Base-by-base conservation (phyloP, 208 protist genomes). In the Crithidia expoeki region DNA sequence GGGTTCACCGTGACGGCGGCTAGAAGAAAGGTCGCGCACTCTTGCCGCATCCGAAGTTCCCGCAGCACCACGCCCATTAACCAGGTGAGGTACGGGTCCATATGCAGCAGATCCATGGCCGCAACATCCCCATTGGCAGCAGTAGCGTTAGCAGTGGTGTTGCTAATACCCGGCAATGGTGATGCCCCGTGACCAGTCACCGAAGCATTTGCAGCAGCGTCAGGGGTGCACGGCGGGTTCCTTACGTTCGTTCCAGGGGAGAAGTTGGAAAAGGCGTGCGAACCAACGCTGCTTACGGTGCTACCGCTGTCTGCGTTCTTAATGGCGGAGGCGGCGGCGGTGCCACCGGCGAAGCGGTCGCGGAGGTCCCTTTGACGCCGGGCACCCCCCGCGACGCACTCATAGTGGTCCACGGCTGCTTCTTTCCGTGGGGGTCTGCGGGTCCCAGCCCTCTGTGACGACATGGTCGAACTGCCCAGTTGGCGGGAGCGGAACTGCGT, bases 41-140 rank as follows among this genome's bases (percentile, higher is more conserved):
- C 88, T 62, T 96, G 88, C 44, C 83, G 78, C 85, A 89, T 81
- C 34, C 82, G 74, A 42, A 93, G 72, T 30, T 92, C 90, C 6
- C 83, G 80, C 72, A 95, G 80, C 64, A 95, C 86, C 32, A 95
- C 86, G 25, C 88, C 90, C 59, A 89, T 76, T 17, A 96, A 76
- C 88, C 90, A 96, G 60, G 63, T 80, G n/a, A 96, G 72, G 57
- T 92, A 96, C n/a, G 88, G 84, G 70, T 96, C 90, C 0, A 66
- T 28, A 50, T 81, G 67, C 6, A 73, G 16, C 14, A 84, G 53
- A 55, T 53, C 58, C 14, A 50, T 14, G 7, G 38, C 7, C 38
- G 10, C 7, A 7, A 14, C 38, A 44, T 7, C 38, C 7, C 10
- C 38, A 44, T n/a, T n/a, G n/a, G 38, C 38, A 44, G 38, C 38